Evolutionary conservation across 2,329 filamentous ascomycete species (phyloP).

Genomic region (Trichophyton rubrum): DNA sequence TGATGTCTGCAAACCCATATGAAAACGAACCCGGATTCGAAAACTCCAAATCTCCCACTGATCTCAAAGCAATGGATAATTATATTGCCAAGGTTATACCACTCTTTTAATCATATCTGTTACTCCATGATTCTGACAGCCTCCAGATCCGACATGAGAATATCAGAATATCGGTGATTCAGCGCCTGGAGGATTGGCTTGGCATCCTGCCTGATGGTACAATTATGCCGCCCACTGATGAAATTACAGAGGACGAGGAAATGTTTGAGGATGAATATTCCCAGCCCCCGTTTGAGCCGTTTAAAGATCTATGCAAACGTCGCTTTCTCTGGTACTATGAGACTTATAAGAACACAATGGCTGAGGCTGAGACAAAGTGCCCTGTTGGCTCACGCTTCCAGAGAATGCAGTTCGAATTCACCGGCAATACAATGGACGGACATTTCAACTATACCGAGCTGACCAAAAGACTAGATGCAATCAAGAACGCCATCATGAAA

Average conservation of each 20-base stretch:
- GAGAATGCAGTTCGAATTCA: slow-evolving; percentile 79
- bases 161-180: slow-evolving; percentile 71
- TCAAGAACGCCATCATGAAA: slow-evolving; percentile 57
- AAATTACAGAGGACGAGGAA: slow-evolving; percentile 27
- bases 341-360: slow-evolving; percentile 62
- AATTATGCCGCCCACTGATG: slow-evolving; percentile 26
- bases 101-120: background rate
- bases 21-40: slow-evolving; percentile 95
- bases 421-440: slow-evolving; percentile 71
- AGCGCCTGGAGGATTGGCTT: slow-evolving; percentile 69
- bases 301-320: slow-evolving; percentile 79
- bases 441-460: slow-evolving; percentile 70
- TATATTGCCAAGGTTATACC: slow-evolving; percentile 65
- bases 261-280: slow-evolving; percentile 34
- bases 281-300: slow-evolving; percentile 60
- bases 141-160: slow-evolving; percentile 78
- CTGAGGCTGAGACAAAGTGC: slow-evolving; percentile 50
- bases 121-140: background rate
- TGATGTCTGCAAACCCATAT: slow-evolving; percentile 89
- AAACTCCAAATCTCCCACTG: slow-evolving; percentile 51
- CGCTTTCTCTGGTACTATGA: slow-evolving; percentile 95
- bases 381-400: slow-evolving; percentile 53
- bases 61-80: slow-evolving; percentile 59
- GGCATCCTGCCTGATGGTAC: slow-evolving; percentile 46
- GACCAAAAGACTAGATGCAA: slow-evolving; percentile 51